phyloP scores from a whole-genome alignment of 1,139 yeast genomes.

The Sugiyamaella pinicola region DNA sequence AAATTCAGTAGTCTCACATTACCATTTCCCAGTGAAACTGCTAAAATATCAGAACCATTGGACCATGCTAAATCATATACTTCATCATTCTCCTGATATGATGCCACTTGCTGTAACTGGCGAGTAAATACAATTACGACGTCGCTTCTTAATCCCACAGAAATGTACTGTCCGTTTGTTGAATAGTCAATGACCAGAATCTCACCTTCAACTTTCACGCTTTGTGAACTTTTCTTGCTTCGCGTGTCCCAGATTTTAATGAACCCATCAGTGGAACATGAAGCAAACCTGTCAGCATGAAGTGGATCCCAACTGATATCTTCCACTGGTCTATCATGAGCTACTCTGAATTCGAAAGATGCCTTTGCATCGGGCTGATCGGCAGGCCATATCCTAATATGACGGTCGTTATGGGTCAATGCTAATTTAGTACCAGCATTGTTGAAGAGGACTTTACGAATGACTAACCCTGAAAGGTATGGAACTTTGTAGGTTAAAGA shows the following conservation, averaged over 20 bases:
- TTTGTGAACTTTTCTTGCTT: constrained; percentile 46
- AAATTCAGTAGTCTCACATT: constrained; percentile 35
- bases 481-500: constrained; percentile 21
- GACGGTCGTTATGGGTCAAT: constrained; percentile 33
- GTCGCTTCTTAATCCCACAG: constrained; percentile 49
- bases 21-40: constrained; percentile 44
- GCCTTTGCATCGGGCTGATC: constrained; percentile 34
- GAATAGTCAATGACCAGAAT: constrained; percentile 51
- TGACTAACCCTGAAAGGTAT: constrained; percentile 21
- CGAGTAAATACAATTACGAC: constrained; percentile 28
- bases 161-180: constrained; percentile 55
- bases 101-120: constrained; percentile 22
- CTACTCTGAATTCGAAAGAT: constrained; percentile 29
- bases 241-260: constrained; percentile 61
- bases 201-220: constrained; percentile 41
- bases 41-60: constrained; percentile 35
- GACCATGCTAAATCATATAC: constrained; percentile 48
- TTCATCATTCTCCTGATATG: constrained; percentile 32
- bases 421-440: constrained; percentile 37
- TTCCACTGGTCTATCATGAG: constrained; percentile 52
- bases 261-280: constrained; percentile 57
- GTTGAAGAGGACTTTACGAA: constrained; percentile 36
- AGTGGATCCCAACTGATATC: constrained; percentile 63
- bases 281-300: constrained; percentile 55
- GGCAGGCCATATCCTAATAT: constrained; percentile 36